Evolutionary conservation across 495 filamentous ascomycete genomes (phyloP).

Genomic region (Trichocladium uniseriatum): DNA sequence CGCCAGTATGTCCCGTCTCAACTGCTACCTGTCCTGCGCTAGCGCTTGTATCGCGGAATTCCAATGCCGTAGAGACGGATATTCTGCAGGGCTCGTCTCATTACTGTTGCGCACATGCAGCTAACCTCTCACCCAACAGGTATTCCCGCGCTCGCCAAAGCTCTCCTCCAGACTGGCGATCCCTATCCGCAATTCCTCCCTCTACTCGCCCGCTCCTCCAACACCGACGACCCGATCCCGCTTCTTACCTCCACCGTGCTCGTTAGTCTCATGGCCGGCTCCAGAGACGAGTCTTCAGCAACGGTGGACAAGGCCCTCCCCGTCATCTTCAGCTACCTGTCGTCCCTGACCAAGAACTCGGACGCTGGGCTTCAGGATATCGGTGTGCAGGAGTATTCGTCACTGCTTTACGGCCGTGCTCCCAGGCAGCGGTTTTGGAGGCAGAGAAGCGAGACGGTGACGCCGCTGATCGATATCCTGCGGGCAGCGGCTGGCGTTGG

Average conservation of each 20-base stretch:
- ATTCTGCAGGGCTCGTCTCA: too few relatives aligned
- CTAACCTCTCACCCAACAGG: conserved; percentile 41
- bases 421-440: conserved; percentile 84
- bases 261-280: conserved; percentile 65
- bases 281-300: conserved; percentile 44
- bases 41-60: background rate
- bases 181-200: conserved; percentile 82
- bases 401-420: conserved; percentile 64
- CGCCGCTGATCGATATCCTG: conserved; percentile 74
- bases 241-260: conserved; percentile 85
- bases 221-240: conserved; percentile 76
- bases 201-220: conserved; percentile 69
- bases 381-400: conserved; percentile 83
- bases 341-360: conserved; percentile 67
- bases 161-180: conserved; percentile 62
- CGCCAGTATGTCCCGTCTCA: conserved; percentile 50
- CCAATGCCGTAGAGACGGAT: too few relatives aligned
- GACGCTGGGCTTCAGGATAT: conserved; percentile 85
- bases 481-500: conserved; percentile 62
- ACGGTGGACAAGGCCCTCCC: conserved; percentile 69
- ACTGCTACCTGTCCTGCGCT: background rate
- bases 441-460: conserved; percentile 71
- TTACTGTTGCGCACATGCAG: background rate
- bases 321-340: conserved; percentile 78
- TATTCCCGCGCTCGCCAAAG: conserved; percentile 63